phyloP scores from a whole-genome alignment of 352 stramenopile genomes.

The Phytophthora hybrid region DNA sequence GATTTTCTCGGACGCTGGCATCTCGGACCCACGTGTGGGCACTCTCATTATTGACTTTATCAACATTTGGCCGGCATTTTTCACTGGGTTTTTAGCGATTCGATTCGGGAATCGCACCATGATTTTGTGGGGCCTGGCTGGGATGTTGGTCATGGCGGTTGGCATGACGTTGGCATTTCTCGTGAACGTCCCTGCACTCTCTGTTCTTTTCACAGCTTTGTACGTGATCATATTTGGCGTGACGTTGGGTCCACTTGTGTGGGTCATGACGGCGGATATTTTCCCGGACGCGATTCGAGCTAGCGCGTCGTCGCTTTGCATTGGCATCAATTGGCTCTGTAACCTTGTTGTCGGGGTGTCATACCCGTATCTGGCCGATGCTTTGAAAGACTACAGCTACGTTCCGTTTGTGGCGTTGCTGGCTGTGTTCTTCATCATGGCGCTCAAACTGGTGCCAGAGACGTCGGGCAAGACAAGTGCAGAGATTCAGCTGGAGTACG shows the following conservation, averaged over 20 bases:
- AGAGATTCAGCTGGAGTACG: constrained; percentile 63
- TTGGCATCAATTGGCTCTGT: constrained; percentile 57
- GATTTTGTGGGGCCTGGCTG: constrained; percentile 49
- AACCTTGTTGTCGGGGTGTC: constrained; percentile 65
- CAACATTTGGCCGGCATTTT: constrained; percentile 36
- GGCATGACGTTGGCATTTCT: constrained; percentile 61
- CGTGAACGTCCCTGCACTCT: constrained; percentile 56
- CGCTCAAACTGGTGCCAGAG: constrained; percentile 58
- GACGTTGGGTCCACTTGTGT: constrained; percentile 30
- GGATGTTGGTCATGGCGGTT: constrained; percentile 56
- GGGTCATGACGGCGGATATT: constrained; percentile 37
- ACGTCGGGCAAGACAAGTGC: constrained; percentile 68
- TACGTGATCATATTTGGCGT: constrained; percentile 48
- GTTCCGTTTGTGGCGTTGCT: constrained; percentile 60
- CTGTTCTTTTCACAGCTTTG: constrained; percentile 51
- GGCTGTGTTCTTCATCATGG: constrained; percentile 50
- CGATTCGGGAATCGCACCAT: constrained; percentile 66
- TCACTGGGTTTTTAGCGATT: constrained; percentile 43
- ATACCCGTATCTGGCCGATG: constrained; percentile 62
- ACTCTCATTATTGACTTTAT: constrained; percentile 36
- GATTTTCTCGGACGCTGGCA: constrained; percentile 46
- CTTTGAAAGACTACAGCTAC: constrained; percentile 47
- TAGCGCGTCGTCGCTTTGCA: constrained; percentile 31
- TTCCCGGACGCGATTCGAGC: constrained; percentile 34
- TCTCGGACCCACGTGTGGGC: constrained; percentile 38